phyloP scores from a whole-genome alignment of 331 rosid genomes.

The Spiraea crenata region DNA sequence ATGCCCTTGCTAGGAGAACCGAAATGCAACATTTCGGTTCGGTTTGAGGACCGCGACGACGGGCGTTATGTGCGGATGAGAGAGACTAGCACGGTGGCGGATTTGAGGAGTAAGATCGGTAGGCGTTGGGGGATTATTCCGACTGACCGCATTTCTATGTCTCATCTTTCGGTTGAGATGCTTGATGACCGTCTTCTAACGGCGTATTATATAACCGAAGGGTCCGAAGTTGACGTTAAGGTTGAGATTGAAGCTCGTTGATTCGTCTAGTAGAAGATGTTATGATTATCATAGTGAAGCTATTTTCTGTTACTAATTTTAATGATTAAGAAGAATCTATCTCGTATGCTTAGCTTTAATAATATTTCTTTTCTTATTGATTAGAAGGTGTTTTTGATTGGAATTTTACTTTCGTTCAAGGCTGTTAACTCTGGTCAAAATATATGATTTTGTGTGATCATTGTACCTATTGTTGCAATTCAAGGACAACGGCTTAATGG shows the following conservation, averaged over 20 bases:
- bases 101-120: constrained; percentile 13
- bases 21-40: constrained; percentile 22
- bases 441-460: too few species aligned
- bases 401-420: too few species aligned
- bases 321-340: too few species aligned
- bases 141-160: constrained; percentile 2
- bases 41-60: not conserved
- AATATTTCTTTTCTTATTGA: too few species aligned
- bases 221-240: constrained; percentile 23
- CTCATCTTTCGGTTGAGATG: constrained; percentile 17
- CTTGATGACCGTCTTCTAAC: constrained; percentile 17
- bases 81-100: constrained; percentile 26
- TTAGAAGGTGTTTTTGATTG: too few species aligned
- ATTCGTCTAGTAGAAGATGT: not conserved
- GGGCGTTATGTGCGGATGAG: constrained; percentile 15
- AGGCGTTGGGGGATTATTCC: constrained; percentile 32
- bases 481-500: too few species aligned
- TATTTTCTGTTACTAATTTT: too few species aligned
- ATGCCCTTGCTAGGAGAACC: not conserved
- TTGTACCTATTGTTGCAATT: too few species aligned
- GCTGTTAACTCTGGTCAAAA: too few species aligned
- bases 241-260: constrained; percentile 28
- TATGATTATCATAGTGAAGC: not conserved
- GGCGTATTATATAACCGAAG: constrained; percentile 39
- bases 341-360: too few species aligned